Evolutionary conservation across 2,329 filamentous ascomycete genomes (phyloP).

Genomic region (Colletotrichum gigasporum): DNA sequence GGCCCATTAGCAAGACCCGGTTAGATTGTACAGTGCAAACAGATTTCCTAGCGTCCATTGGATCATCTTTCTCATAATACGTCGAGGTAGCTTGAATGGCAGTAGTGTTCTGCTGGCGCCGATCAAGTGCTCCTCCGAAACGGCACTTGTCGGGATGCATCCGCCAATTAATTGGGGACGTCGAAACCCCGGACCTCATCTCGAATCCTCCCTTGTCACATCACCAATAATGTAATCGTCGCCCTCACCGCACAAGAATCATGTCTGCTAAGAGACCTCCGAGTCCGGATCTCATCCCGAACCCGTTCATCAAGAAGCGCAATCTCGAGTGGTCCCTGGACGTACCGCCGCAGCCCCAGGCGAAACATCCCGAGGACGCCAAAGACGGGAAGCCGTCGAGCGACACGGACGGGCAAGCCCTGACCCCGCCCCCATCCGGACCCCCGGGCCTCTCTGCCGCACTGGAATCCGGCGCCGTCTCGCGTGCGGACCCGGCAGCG

Average conservation of each 20-base stretch:
- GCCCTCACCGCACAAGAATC: neutral
- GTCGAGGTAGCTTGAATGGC: too few species aligned
- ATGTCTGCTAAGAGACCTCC: slow-evolving; percentile 43
- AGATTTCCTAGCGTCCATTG: too few species aligned
- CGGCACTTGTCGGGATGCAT: too few species aligned
- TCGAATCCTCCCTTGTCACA: neutral
- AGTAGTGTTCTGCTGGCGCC: too few species aligned
- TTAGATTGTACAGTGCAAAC: too few species aligned
- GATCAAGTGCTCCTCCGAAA: too few species aligned
- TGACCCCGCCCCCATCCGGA: neutral
- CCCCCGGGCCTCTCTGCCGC: slow-evolving; percentile 40
- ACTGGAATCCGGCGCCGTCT: slow-evolving; percentile 50
- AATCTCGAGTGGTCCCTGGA: slow-evolving; percentile 55
- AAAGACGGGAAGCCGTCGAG: neutral
- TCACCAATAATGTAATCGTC: too few species aligned
- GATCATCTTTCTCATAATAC: too few species aligned
- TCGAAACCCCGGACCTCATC: too few species aligned
- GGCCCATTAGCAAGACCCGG: too few species aligned
- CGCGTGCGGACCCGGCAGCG: slow-evolving; percentile 48
- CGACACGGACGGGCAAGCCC: neutral
- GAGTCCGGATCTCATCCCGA: slow-evolving; percentile 49
- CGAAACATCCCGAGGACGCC: neutral
- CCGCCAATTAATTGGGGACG: too few species aligned
- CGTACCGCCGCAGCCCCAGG: slow-evolving; percentile 16
- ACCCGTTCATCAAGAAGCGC: slow-evolving; percentile 57